phyloP scores from a whole-genome alignment of 1,139 yeast species.

The Eremothecium sinecaudum region DNA sequence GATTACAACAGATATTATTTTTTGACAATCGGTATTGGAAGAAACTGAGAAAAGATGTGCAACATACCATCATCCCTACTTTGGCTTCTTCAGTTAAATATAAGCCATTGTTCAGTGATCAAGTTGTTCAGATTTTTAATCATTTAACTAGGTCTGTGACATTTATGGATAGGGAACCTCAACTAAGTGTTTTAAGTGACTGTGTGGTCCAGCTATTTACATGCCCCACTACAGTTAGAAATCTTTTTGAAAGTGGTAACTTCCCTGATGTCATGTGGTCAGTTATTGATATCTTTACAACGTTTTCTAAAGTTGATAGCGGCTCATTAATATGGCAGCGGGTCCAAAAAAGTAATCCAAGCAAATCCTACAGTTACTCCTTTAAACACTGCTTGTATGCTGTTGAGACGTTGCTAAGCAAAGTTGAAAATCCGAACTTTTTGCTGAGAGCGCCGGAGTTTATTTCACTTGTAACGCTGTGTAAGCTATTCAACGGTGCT shows the following conservation, averaged over 20 bases:
- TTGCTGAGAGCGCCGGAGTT: conserved; percentile 33
- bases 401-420: conserved; percentile 38
- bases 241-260: conserved; percentile 34
- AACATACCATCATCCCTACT: conserved; percentile 43
- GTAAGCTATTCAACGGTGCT: conserved; percentile 49
- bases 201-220: conserved; percentile 56
- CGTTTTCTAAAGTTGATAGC: conserved; percentile 33
- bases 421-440: conserved; percentile 25
- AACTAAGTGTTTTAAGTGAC: conserved; percentile 43
- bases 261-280: conserved; percentile 42
- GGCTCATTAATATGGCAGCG: conserved; percentile 48
- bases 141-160: conserved; percentile 41
- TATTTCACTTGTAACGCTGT: conserved; percentile 34
- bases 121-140: conserved; percentile 49
- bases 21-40: conserved; percentile 53
- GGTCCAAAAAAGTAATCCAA: conserved; percentile 51
- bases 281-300: conserved; percentile 39
- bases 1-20: conserved; percentile 44
- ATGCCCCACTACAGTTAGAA: conserved; percentile 48
- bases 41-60: conserved; percentile 38
- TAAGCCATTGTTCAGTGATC: conserved; percentile 43
- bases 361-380: conserved; percentile 60
- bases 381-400: conserved; percentile 53
- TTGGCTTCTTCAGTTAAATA: conserved; percentile 40
- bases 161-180: conserved; percentile 56